Evolutionary conservation across 495 filamentous ascomycete species (phyloP), one percentile per base, ranked within the genome.

Genomic region (Schizothecium vesticola): DNA sequence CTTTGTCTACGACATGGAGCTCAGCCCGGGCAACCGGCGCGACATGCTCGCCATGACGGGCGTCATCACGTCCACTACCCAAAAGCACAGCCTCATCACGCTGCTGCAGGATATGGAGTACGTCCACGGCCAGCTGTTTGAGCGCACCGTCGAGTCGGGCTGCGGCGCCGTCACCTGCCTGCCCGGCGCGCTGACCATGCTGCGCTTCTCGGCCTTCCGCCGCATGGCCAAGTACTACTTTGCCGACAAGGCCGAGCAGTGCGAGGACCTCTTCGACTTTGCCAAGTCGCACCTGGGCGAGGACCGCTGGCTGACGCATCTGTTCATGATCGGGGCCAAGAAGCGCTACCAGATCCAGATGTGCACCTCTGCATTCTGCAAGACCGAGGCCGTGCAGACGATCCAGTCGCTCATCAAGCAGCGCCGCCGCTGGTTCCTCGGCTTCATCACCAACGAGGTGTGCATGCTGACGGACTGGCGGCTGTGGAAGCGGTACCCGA

Each of bases 141-240:
- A 99, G 78, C 90, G 95, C 25, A 95, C 94, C 0, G 94, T 99
- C 2, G 95, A 99, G 77, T 98, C 95, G 19, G 92, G 90, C 60
- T 98, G 95, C 73, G 95, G 95, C 31, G 88, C 95, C 4, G 94
- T 99, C 55, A 98, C 94, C 19, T 99, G 95, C 79, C 85, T 99
- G 51, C 95, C 95, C 6, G 95, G 95, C 4, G 95, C 95, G 16
- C 82, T 99, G 63, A 99, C 95, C 4, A 97, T 97, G 79, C 80
- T 99, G 22, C 91, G 95, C 60, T 97, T 97, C 78, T 99, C 95
- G 12, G 94, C 95, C 19, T 98, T 99, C 79, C 86, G 95, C 67
- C 90, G 91, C 72, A 97, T 99, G 93, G 92, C 95, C 70, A 97
- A 97, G 76, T 97, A 97, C 80, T 99, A 99, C 81, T 99, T 99